Evolutionary conservation across 2,329 filamentous ascomycete species (phyloP).

Genomic region (Grosmannia huntii): DNA sequence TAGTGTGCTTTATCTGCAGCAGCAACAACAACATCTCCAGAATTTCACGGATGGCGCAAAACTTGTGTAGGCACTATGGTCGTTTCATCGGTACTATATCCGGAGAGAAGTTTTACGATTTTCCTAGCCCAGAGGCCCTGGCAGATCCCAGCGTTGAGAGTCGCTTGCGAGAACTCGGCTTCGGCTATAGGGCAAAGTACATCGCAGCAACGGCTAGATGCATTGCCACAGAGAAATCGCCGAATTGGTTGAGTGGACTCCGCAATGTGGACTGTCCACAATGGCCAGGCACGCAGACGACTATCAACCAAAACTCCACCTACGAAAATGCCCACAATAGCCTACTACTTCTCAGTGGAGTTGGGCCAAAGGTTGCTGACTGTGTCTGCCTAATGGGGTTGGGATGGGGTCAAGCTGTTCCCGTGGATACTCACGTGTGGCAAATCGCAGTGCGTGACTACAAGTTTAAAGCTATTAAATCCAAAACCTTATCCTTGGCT

Average conservation of each 20-base stretch:
- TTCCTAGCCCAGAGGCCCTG: conserved; percentile 34
- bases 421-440: conserved; percentile 97
- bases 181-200: conserved; percentile 91
- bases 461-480: conserved; percentile 58
- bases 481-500: conserved; percentile 70
- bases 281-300: conserved; percentile 20
- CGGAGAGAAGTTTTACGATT: conserved; percentile 32
- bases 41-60: conserved; percentile 93
- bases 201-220: conserved; percentile 74
- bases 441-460: conserved; percentile 96
- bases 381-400: conserved; percentile 95
- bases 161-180: conserved; percentile 70
- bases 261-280: conserved; percentile 63
- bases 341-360: conserved; percentile 68
- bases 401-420: conserved; percentile 89
- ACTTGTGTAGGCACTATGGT: conserved; percentile 79
- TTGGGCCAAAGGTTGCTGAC: conserved; percentile 93
- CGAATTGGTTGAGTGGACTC: conserved; percentile 64
- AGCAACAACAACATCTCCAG: conserved; percentile 96
- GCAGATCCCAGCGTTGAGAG: conserved; percentile 62
- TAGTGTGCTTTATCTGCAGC: conserved; percentile 93
- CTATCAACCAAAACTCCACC: background rate
- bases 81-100: conserved; percentile 59
- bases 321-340: conserved; percentile 73
- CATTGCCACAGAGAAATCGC: conserved; percentile 52